These are phyloP conservation scores for Rhodotorula sp. DNA, from an alignment of 1,284 basidiomycete genomes.

Conservation along the genomic window DNA sequence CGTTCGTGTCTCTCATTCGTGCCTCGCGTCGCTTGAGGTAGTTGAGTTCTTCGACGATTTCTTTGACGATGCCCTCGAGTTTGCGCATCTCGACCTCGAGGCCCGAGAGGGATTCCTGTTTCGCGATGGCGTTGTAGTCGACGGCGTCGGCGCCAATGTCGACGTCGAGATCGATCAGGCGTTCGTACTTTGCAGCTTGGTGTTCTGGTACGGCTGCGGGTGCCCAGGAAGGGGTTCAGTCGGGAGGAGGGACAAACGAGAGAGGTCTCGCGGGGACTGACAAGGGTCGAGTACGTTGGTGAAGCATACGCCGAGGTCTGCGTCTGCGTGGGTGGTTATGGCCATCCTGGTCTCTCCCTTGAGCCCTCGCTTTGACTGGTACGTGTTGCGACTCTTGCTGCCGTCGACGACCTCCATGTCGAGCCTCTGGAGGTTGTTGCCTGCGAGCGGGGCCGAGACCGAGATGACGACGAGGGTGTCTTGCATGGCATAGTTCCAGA, in stretches of 20 bases:
- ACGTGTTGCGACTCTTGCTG: conserved; percentile 79
- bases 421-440: conserved; percentile 56
- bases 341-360: conserved; percentile 88
- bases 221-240: not conserved
- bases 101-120: conserved; percentile 92
- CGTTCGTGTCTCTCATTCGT: conserved; percentile 84
- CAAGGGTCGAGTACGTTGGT: conserved; percentile 71
- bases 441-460: conserved; percentile 47
- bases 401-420: conserved; percentile 95
- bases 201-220: conserved; percentile 54
- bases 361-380: conserved; percentile 83
- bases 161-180: conserved; percentile 86
- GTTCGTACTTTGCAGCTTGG: conserved; percentile 56
- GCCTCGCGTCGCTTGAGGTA: conserved; percentile 89
- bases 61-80: conserved; percentile 87
- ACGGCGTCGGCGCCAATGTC: conserved; percentile 98
- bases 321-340: conserved; percentile 87
- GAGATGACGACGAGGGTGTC: conserved; percentile 90
- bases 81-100: conserved; percentile 98
- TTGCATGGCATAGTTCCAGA: conserved; percentile 87
- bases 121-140: conserved; percentile 99
- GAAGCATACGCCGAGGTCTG: conserved; percentile 93
- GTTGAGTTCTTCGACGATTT: conserved; percentile 89
- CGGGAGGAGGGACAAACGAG: not conserved
- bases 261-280: conserved; percentile 52